phyloP scores from a whole-genome alignment of 75 land plant genomes.

The Ceratopteris richardii region DNA sequence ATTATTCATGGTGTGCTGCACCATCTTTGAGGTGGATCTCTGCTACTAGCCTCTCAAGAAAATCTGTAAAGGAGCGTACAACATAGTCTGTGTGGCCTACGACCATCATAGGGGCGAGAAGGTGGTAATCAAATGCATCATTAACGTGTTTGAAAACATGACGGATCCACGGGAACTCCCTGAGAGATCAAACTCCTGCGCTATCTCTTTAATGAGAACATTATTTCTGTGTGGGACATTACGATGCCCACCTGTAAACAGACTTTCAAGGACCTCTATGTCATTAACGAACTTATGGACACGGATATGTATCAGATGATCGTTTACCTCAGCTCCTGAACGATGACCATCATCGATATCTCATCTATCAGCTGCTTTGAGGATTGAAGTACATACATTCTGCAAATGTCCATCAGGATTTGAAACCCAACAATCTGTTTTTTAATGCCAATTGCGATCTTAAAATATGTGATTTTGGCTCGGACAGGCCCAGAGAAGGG shows the following conservation, averaged over 20 bases:
- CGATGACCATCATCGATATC: slow-evolving; percentile 61
- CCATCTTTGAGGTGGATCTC: slow-evolving; percentile 54
- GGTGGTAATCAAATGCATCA: slow-evolving; percentile 69
- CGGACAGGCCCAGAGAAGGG: slow-evolving; percentile 6
- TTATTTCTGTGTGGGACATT: no score
- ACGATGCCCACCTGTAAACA: no score
- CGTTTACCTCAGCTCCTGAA: slow-evolving; percentile 50
- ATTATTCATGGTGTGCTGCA: slow-evolving; percentile 59
- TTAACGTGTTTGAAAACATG: slow-evolving; percentile 58
- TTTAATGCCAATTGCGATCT: no score
- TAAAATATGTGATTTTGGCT: no score
- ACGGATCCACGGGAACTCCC: slow-evolving; percentile 62
- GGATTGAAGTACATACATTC: no score
- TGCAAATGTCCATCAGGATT: no score
- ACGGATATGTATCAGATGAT: no score
- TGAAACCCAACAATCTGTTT: no score
- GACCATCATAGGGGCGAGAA: slow-evolving; percentile 52
- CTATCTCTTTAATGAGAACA: no score
- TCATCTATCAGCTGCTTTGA: no score
- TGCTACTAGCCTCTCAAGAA: slow-evolving; percentile 74
- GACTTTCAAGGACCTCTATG: slow-evolving; percentile 49
- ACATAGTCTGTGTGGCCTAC: slow-evolving; percentile 59
- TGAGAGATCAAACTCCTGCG: slow-evolving; percentile 63
- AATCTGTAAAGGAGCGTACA: slow-evolving; percentile 87
- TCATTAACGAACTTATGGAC: slow-evolving; percentile 42